A percentile compares a stretch with the other conserved stretches of the same genome.
These are phyloP conservation scores for Rosa chinensis DNA, from an alignment of 306 rosid genomes.

Conservation along the genomic window DNA sequence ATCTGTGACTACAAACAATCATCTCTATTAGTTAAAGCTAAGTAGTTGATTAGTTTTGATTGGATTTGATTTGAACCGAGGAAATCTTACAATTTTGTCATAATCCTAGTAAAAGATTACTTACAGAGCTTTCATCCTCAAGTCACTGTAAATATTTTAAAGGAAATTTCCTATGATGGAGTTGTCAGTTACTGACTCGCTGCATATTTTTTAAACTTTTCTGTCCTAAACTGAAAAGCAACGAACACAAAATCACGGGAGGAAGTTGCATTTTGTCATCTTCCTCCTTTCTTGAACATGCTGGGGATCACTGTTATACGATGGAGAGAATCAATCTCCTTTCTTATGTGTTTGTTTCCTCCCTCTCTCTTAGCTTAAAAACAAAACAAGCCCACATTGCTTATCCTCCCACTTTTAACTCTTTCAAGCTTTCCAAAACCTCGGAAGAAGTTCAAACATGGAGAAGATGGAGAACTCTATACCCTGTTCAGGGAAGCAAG, in stretches of 20 bases:
- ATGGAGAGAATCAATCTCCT: constrained; percentile 26
- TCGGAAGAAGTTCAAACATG: neutral
- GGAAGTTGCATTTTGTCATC: constrained; percentile 58
- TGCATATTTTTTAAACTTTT: constrained; percentile 1
- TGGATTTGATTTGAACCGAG: neutral
- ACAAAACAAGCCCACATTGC: constrained; percentile 21
- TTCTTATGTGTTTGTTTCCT: constrained; percentile 27
- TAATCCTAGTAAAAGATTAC: neutral
- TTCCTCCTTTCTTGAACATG: constrained; percentile 24
- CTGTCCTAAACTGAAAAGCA: constrained; percentile 11
- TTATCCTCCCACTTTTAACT: constrained; percentile 10
- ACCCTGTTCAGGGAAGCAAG: constrained; percentile 31
- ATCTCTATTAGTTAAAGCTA: neutral
- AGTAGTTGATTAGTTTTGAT: neutral
- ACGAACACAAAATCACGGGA: constrained; percentile 67
- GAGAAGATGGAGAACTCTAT: constrained; percentile 43
- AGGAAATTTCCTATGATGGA: neutral
- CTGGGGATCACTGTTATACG: constrained; percentile 12
- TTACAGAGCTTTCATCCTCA: neutral
- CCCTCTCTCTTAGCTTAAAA: constrained; percentile 3
- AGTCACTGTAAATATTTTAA: neutral
- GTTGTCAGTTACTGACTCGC: constrained; percentile 20
- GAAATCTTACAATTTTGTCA: constrained; percentile 3
- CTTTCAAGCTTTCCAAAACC: neutral
- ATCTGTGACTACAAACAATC: neutral